Evolutionary conservation across 139 green algal species (phyloP).

Genomic region (Microglena sp.): DNA sequence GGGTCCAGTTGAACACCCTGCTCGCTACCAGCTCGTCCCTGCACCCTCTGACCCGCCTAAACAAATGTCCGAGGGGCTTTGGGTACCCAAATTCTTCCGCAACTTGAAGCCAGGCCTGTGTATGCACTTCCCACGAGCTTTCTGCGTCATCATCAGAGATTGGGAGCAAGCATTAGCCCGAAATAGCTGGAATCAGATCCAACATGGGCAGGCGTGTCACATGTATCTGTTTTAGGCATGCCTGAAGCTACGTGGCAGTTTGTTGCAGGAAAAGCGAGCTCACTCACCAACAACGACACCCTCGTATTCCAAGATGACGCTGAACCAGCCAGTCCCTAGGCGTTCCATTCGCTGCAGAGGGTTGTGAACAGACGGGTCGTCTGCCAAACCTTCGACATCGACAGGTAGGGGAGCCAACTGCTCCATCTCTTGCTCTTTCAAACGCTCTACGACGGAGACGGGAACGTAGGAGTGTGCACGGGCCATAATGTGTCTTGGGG

Average conservation of each 20-base stretch:
- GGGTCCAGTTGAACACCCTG: constrained; percentile 83
- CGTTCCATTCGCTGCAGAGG: constrained; percentile 10
- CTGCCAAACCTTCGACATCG: constrained; percentile 9
- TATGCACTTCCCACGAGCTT: too few relatives aligned
- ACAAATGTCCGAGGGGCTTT: constrained; percentile 50
- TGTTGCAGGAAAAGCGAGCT: too few relatives aligned
- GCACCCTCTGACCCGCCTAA: constrained; percentile 68
- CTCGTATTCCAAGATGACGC: constrained; percentile 81
- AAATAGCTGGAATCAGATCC: too few relatives aligned
- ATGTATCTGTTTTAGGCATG: too few relatives aligned
- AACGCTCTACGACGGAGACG: too few relatives aligned
- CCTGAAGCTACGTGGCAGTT: too few relatives aligned
- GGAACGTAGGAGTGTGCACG: too few relatives aligned
- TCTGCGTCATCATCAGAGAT: too few relatives aligned
- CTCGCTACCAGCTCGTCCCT: constrained; percentile 86
- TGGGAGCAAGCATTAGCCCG: too few relatives aligned
- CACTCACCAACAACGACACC: too few relatives aligned
- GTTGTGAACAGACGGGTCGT: constrained; percentile 18
- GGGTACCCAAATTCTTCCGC: constrained; percentile 70
- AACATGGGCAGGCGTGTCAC: too few relatives aligned
- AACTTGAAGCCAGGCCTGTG: constrained; percentile 65
- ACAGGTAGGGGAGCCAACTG: neutral
- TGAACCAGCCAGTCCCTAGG: constrained; percentile 73
- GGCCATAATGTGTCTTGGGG: too few relatives aligned
- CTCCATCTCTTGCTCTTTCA: constrained; percentile 2